These are phyloP conservation scores for Penicillium paneum DNA, from an alignment of 2,329 filamentous ascomycete genomes.

Conservation along the genomic window DNA sequence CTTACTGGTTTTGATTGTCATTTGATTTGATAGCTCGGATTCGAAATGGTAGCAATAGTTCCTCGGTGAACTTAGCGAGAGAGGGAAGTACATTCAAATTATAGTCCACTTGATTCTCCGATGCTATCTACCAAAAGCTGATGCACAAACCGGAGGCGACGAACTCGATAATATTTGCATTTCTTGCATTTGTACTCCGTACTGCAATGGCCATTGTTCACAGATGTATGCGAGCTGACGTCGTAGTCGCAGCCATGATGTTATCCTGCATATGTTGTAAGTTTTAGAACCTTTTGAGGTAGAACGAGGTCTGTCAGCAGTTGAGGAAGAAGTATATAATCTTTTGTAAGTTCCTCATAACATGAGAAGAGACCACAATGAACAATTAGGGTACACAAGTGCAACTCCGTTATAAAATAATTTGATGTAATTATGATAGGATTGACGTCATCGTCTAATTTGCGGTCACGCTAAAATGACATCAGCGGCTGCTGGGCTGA, in stretches of 20 bases:
- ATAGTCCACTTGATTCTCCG: background rate
- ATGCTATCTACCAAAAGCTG: background rate
- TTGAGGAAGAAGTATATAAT: background rate
- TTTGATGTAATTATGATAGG: background rate
- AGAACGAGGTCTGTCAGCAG: background rate
- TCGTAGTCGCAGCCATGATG: background rate
- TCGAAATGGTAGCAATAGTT: background rate
- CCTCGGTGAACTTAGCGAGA: background rate
- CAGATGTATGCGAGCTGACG: background rate
- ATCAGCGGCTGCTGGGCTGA: slow-evolving; percentile 20
- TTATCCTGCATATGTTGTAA: background rate
- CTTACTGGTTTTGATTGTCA: background rate
- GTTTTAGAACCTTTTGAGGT: background rate
- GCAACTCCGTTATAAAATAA: background rate
- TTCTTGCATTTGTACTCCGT: background rate
- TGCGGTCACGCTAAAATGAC: slow-evolving; percentile 10
- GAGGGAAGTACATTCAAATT: background rate
- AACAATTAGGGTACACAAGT: background rate
- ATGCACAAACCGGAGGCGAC: background rate
- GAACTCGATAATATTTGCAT: background rate
- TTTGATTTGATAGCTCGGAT: background rate
- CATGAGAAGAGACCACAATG: background rate
- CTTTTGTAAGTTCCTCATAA: background rate
- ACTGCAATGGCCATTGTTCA: background rate
- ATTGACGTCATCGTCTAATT: background rate